Evolutionary conservation across 2,329 filamentous ascomycete genomes (phyloP), one percentile per base, ranked within the genome.

Genomic region (Purpureocillium lavendulum): DNA sequence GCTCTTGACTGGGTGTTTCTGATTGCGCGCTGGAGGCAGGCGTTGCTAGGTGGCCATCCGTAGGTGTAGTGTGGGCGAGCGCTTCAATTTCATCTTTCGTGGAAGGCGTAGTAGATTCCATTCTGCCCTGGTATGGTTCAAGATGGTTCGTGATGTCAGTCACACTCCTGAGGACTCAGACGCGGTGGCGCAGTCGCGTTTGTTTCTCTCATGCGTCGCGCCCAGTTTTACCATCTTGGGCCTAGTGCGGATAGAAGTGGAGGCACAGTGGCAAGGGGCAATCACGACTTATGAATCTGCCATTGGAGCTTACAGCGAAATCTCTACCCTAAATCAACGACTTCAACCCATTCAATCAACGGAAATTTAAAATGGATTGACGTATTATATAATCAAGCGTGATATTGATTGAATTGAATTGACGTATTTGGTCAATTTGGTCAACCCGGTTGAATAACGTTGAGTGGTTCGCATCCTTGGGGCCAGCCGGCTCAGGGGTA

Each of bases 231-330:
- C 21, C 21, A 26, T 10, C 21, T 26, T 26, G 21, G 21, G 21
- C 21, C 10, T 26, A 26, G 21, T 26, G 21, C 21, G 21, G 21
- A 10, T 26, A 10, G 86, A 45, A 98, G 84, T 6, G 92, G 94
- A 42, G 98, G 66, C 57, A 98, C 92, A 0, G 85, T 94, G 53
- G 98, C 82, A 50, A 95, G 74, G 12, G 97, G 76, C 54, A 95
- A 88, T 45, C 84, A 92, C 12, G 72, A 62, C 16, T 70, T 75
- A 40, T 82, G 77, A 7, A 82, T 80, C 35, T 80, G 82, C 54
- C 92, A 92, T 45, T 87, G 90, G 64, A 97, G 96, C 53, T 86
- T 92, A 67, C 77, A 98, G n/a, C 84, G 80, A 58, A 26, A 26
- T 26, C 21, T 26, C 21, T 37, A 37, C 35, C 35, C 35, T 30